Evolutionary conservation across 768 basidiomycete genomes (phyloP), one percentile per base, ranked within the genome.

Genomic region (Imleria badia): DNA sequence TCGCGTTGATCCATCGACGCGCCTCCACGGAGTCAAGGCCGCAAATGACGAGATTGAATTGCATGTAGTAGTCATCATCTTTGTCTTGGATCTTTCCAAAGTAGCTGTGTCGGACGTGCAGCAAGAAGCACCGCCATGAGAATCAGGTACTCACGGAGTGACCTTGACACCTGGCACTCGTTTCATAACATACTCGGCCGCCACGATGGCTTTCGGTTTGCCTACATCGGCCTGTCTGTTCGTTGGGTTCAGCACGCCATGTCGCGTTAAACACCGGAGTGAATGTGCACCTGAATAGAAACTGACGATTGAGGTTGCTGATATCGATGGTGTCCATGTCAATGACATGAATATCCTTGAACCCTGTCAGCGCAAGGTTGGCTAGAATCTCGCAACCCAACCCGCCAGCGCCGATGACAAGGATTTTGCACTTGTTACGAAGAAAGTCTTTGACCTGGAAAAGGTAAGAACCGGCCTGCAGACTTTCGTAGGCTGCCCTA

Each of bases 301-400:
- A 99, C 73, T 99, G 97, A 46, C 97, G 83, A 72, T 99, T 99
- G 60, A 99, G 80, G 72, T 99, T 99, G 67, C 94, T 98, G 67
- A 99, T 91, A 74, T 99, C 96, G 70, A 98, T 99, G 15, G 96
- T 98, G 78, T 99, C 96, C 95, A 99, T 98, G 78, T 99, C 97
- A 68, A 99, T 98, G 56, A 99, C 95, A 78, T 98, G 94, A 61
- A 98, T 97, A 66, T 98, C 91, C 73, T 89, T 91, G 85, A 98
- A 99, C 23, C 97, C 97, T 42, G 92, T 89, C 61, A 98, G 74
- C 22, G 97, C 96, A 46, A 99, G 82, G 73, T 98, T 97, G 55
- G 95, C 91, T 39, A 99, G 79, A 61, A 98, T 98, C 78, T 99
- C 97, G 73, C 90, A 99, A 12, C 97, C 97, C 39, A 99, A 77